Base-by-base conservation (phyloP, 1,284 basidiomycete species). In the Malassezia psittaci region DNA sequence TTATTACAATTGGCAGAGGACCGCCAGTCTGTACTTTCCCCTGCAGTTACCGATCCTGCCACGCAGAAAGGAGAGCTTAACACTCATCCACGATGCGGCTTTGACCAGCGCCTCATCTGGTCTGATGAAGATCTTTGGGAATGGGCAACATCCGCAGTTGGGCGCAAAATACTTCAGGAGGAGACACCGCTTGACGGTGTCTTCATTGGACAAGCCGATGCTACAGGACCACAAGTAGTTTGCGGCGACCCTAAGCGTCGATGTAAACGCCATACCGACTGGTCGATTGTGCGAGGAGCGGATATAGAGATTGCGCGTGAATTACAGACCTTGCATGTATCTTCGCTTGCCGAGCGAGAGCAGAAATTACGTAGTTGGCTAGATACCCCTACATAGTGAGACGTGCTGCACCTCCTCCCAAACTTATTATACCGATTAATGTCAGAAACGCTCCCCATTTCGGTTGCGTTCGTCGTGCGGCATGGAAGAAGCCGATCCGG, bases 401-500 rank as follows among this genome's bases (percentile, higher is more conserved):
- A 19, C 65, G 48, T 10, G 64, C 59, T 15, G 55, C 51, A 7
- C 56, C 63, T 6, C 62, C 66, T 8, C 59, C 66, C 0, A 66
- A 24, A 19, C 62, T 58, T 0, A 59, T 57, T 3, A 64, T 42
- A 15, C 66, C 66, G 24, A 61, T 61, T 0, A 59, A 48, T 15
- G 62, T 55, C 32, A 68, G 57, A 10, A 50, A 62, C 11, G 59
- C 58, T 16, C 56, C 61, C 66, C 66, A 68, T 11, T 61, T 7
- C 2, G 62, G 66, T 39, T 57, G 56, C n/a, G 57, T 41, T n/a
- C 57, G 57, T 16, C 51, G 51, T 2, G 59, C 62, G 2, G 51
- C 45, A 8, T 51, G 52, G 19, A 68, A 68, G 7, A 49, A 52
- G 18, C 69, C 64, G 34, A 69, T 46, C 24, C 62, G 61, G 36